Conservation (phyloP, 2,329 filamentous ascomycete genomes). For the Curvularia sp. region DNA sequence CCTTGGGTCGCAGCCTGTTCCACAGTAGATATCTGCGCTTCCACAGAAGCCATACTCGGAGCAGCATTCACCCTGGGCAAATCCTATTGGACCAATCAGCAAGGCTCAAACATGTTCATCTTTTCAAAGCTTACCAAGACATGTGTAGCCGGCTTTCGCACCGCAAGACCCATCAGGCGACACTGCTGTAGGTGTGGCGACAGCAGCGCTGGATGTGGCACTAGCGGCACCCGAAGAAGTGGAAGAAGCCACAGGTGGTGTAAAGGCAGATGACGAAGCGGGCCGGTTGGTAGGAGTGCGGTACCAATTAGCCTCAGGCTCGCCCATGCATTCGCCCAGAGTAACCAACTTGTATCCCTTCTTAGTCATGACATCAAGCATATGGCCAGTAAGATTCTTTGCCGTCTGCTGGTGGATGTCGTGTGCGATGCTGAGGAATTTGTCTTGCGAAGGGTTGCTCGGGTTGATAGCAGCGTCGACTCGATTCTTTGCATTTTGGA, state of each 20-base stretch:
- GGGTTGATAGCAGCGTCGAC: slow-evolving; percentile 52
- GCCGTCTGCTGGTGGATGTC: slow-evolving; percentile 57
- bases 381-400: slow-evolving; percentile 50
- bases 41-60: slow-evolving; percentile 50
- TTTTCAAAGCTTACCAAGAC: slow-evolving; percentile 17
- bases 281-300: slow-evolving; percentile 36
- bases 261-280: slow-evolving; percentile 20
- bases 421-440: slow-evolving; percentile 62
- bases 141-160: slow-evolving; percentile 27
- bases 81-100: slow-evolving; percentile 16
- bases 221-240: slow-evolving; percentile 21
- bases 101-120: background rate
- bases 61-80: slow-evolving; percentile 50
- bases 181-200: slow-evolving; percentile 11
- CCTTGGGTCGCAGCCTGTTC: slow-evolving; percentile 34
- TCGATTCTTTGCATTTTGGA: slow-evolving; percentile 45
- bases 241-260: slow-evolving; percentile 20
- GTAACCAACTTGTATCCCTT: slow-evolving; percentile 54
- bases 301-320: slow-evolving; percentile 56
- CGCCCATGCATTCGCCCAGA: slow-evolving; percentile 55
- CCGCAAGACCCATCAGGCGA: slow-evolving; percentile 31
- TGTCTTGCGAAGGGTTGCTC: slow-evolving; percentile 29
- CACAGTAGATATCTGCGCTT: slow-evolving; percentile 32
- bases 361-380: slow-evolving; percentile 48
- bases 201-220: slow-evolving; percentile 14